A percentile compares a stretch with the other conserved stretches of the same genome.
Evolutionary conservation across 2,329 filamentous ascomycete genomes (phyloP).

Genomic region (Cladosporium velox): DNA sequence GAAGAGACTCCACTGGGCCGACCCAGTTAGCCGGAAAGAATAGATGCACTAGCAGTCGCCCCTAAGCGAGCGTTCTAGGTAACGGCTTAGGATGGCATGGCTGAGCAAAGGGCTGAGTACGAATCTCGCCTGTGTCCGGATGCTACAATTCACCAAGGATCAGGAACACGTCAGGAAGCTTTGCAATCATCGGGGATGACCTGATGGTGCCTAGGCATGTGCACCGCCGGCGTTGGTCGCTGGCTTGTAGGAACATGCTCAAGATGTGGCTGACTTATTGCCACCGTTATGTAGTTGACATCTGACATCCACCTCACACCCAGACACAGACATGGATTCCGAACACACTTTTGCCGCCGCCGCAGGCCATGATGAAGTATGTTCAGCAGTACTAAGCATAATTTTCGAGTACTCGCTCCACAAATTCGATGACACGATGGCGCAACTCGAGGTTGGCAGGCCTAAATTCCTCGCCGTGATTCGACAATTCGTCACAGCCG

Average conservation of each 20-base stretch:
- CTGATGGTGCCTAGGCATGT: neutral
- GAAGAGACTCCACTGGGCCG: neutral
- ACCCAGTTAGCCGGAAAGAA: neutral
- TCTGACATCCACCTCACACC: neutral
- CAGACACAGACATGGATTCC: neutral
- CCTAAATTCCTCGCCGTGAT: conserved; percentile 19
- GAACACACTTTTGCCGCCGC: neutral
- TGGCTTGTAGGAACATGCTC: neutral
- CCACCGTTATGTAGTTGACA: neutral
- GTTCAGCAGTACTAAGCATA: conserved; percentile 8
- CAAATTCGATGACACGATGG: conserved; percentile 19
- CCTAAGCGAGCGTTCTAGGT: neutral
- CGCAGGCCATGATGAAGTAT: neutral
- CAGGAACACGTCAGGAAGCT: neutral
- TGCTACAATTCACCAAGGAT: neutral
- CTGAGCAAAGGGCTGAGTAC: neutral
- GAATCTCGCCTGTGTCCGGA: neutral
- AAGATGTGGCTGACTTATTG: neutral
- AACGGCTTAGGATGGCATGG: neutral
- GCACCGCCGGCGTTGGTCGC: neutral
- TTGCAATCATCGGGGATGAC: neutral
- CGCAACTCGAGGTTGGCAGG: conserved; percentile 12
- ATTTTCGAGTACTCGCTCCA: conserved; percentile 18
- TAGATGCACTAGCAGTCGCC: neutral
- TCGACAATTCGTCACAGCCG: conserved; percentile 5